Conservation (phyloP, 257 asterid genomes). For the Solanum bulbocastanum region DNA sequence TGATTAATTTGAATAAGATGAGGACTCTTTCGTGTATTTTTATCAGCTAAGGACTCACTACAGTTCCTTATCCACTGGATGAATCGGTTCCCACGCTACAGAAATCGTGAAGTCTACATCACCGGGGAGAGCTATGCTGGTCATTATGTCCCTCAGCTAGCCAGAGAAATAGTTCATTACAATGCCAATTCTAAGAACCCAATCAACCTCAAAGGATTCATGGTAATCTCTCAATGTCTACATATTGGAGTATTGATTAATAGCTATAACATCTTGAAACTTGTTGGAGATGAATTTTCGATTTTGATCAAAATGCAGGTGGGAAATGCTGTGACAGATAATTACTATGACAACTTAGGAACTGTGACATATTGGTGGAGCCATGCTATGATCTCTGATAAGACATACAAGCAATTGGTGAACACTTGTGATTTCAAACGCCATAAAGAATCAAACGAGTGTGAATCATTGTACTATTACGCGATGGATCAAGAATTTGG, state of each 20-base stretch:
- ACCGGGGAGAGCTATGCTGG: slow-evolving; percentile 97
- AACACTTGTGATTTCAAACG: slow-evolving; percentile 68
- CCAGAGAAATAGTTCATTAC: slow-evolving; percentile 48
- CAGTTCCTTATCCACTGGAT: slow-evolving; percentile 71
- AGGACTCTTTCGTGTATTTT: neutral
- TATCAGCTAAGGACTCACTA: slow-evolving; percentile 69
- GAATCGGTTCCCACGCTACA: slow-evolving; percentile 81
- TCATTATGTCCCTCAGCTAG: slow-evolving; percentile 87
- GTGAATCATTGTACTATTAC: slow-evolving; percentile 72
- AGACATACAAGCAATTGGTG: slow-evolving; percentile 58
- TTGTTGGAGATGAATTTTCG: neutral
- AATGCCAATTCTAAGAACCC: slow-evolving; percentile 38
- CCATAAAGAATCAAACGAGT: slow-evolving; percentile 64
- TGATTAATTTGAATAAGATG: neutral
- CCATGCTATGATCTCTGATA: slow-evolving; percentile 97
- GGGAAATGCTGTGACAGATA: slow-evolving; percentile 94
- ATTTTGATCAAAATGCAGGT: slow-evolving; percentile 27
- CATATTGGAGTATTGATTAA: neutral
- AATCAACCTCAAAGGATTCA: slow-evolving; percentile 68
- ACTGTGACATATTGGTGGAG: slow-evolving; percentile 99
- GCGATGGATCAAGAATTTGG: slow-evolving; percentile 97
- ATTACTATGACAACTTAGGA: slow-evolving; percentile 82
- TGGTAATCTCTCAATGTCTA: slow-evolving; percentile 36
- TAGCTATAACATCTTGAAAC: neutral
- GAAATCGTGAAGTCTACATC: slow-evolving; percentile 47